Base-by-base conservation (phyloP, 345 rosid genomes). In the Lumnitzera littorea region DNA sequence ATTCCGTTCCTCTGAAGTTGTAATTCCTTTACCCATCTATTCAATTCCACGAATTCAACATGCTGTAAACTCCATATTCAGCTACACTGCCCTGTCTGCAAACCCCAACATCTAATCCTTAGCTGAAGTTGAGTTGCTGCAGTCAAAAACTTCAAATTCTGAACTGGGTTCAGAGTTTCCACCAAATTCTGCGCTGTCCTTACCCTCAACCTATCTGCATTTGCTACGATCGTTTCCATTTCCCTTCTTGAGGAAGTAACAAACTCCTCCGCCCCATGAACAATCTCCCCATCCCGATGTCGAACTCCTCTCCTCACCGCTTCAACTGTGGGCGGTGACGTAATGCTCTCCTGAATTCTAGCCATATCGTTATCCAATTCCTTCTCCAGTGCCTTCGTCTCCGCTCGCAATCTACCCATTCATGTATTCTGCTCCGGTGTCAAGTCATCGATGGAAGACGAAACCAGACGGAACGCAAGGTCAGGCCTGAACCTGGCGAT, bases 161-260 rank as follows among this genome's bases (percentile, higher is more conserved):
- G 85, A n/a, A n/a, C 50, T 8, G 84, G 76, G 31, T 20, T 78
- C 60, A 83, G 54, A 36, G 72, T 76, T 59, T 69, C 76, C 78
- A 64, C 66, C 55, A 74, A 67, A 62, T 56, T 64, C 50, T 46
- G 29, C 5, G 62, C 70, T 0, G 80, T 80, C 2, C 55, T 57
- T 41, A 36, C 68, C 71, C 88, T 66, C 55, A 78, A 15, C 52
- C 63, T 13, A 16, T 80, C 83, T 8, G 82, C 82, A 12, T 36
- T 73, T 2, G 58, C 63, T 61, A 72, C 76, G 63, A 74, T 64
- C 13, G 46, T 50, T 59, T 71, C 73, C 70, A 74, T 1, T 24
- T 56, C 57, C 50, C 67, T 52, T 58, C 27, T 66, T 12, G 80
- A 51, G 55, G 36, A 29, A 29, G 50, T 13, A 12, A 13, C 56